phyloP scores from a whole-genome alignment of 2,329 filamentous ascomycete species.

The Biscogniauxia marginata region DNA sequence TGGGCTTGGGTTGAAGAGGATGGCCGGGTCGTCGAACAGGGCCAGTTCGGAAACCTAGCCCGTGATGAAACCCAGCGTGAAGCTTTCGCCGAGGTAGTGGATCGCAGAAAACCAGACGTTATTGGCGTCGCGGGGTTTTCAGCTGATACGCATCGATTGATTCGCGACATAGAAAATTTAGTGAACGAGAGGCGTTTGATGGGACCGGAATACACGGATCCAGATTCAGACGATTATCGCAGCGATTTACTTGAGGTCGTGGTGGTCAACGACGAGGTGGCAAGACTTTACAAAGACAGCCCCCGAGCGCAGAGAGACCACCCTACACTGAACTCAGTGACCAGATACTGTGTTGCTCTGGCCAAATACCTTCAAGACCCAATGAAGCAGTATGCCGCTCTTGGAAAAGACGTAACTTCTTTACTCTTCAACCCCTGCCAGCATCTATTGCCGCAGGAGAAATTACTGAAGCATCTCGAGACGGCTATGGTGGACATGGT shows the following conservation, averaged over 20 bases:
- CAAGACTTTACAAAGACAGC: slow-evolving; percentile 92
- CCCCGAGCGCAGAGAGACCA: slow-evolving; percentile 76
- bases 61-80: slow-evolving; percentile 66
- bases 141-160: slow-evolving; percentile 79
- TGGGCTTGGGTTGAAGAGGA: slow-evolving; percentile 96
- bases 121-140: slow-evolving; percentile 87
- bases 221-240: slow-evolving; percentile 71
- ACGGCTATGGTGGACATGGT: slow-evolving; percentile 99
- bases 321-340: slow-evolving; percentile 73
- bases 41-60: slow-evolving; percentile 78
- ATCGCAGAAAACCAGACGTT: slow-evolving; percentile 81
- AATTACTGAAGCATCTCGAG: slow-evolving; percentile 81
- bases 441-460: slow-evolving; percentile 82
- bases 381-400: slow-evolving; percentile 91
- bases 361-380: slow-evolving; percentile 93
- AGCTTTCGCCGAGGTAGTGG: slow-evolving; percentile 75
- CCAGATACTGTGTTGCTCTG: slow-evolving; percentile 85
- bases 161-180: slow-evolving; percentile 76
- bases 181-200: slow-evolving; percentile 75
- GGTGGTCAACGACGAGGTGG: slow-evolving; percentile 93
- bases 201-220: slow-evolving; percentile 78
- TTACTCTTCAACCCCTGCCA: slow-evolving; percentile 89
- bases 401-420: slow-evolving; percentile 84
- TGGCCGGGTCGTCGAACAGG: slow-evolving; percentile 82
- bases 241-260: slow-evolving; percentile 83